Evolutionary conservation across 2,329 filamentous ascomycete species (phyloP).

Genomic region (Penicillium thymicola): DNA sequence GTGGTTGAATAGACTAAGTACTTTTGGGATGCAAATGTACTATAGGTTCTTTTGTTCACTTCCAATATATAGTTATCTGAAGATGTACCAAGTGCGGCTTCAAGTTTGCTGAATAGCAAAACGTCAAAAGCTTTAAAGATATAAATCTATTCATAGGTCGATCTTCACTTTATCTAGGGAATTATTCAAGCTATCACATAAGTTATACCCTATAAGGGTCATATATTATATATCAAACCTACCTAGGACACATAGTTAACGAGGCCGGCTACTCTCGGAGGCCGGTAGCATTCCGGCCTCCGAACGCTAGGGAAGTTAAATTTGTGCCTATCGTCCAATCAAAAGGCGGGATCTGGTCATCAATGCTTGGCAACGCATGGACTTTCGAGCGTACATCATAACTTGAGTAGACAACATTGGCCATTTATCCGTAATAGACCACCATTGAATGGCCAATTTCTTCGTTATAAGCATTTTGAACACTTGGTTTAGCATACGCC

Average conservation of each 20-base stretch:
- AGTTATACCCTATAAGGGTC: neutral
- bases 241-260: neutral
- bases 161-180: neutral
- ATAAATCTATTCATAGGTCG: neutral
- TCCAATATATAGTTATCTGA: neutral
- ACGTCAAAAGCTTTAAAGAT: neutral
- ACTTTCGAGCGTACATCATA: conserved; percentile 22
- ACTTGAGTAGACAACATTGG: conserved; percentile 8
- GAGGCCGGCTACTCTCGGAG: conserved; percentile 36
- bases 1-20: neutral
- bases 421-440: neutral
- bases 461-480: neutral
- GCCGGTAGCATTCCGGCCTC: conserved; percentile 45
- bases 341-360: conserved; percentile 1
- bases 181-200: neutral
- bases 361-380: conserved; percentile 20
- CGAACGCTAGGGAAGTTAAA: conserved; percentile 29
- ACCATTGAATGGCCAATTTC: neutral
- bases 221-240: neutral
- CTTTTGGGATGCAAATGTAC: neutral
- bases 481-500: neutral
- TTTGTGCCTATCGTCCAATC: conserved; percentile 23
- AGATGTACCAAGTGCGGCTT: neutral
- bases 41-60: neutral
- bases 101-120: neutral